Percentiles rank a stretch among this genome's conserved stretches.
Conservation (phyloP, 345 rosid species). For the Litchi chinensis region DNA sequence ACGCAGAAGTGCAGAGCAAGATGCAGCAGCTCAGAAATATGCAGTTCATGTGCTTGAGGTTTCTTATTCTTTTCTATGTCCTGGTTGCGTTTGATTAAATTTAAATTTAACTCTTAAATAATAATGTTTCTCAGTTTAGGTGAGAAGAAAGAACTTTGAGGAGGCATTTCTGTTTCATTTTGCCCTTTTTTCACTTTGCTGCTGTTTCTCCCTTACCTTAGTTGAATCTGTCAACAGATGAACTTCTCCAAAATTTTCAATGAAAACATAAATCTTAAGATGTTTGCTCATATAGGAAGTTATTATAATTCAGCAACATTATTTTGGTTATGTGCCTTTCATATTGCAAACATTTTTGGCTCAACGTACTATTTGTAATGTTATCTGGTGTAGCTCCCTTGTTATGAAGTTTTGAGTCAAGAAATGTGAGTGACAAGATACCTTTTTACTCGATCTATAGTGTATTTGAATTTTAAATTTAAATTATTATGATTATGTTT, state of each 20-base stretch:
- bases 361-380: background rate
- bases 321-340: background rate
- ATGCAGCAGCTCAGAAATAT: constrained; percentile 68
- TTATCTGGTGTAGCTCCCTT: background rate
- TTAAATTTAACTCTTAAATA: background rate
- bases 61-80: constrained; percentile 8
- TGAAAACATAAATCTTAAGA: background rate
- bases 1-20: constrained; percentile 73
- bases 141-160: background rate
- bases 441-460: background rate
- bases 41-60: constrained; percentile 77
- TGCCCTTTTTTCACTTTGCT: background rate
- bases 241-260: background rate
- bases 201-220: background rate
- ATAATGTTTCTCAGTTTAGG: background rate
- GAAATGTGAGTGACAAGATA: background rate
- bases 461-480: background rate
- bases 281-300: too few relatives aligned
- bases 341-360: background rate
- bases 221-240: too few relatives aligned
- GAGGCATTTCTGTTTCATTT: background rate
- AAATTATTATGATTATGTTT: background rate
- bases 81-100: constrained; percentile 4
- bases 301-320: background rate
- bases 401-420: background rate